These are phyloP conservation scores for Xylaria sp. DNA, from an alignment of 2,329 filamentous ascomycete species.

Conservation along the genomic window DNA sequence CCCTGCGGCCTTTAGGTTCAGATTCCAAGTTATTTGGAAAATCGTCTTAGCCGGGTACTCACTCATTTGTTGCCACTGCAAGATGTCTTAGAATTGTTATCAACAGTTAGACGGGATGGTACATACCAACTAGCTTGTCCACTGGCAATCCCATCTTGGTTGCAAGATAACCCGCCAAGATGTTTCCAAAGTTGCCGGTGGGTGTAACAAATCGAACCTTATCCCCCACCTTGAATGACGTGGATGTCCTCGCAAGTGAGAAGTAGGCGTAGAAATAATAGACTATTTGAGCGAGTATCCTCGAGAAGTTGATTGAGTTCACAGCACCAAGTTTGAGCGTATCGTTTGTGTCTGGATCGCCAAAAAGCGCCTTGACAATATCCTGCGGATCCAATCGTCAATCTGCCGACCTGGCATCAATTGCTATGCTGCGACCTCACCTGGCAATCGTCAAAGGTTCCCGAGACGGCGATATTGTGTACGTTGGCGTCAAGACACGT, in stretches of 20 bases:
- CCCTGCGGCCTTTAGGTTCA: too few relatives aligned
- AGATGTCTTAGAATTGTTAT: conserved; percentile 12
- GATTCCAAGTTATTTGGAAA: neutral
- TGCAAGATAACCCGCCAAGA: conserved; percentile 93
- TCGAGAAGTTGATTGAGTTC: conserved; percentile 96
- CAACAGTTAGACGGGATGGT: neutral
- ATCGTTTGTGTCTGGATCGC: conserved; percentile 84
- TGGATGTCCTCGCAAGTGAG: conserved; percentile 71
- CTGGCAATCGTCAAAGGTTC: conserved; percentile 96
- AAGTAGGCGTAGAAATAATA: conserved; percentile 99
- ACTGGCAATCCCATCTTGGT: conserved; percentile 88
- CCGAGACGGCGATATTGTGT: conserved; percentile 88
- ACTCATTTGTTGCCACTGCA: conserved; percentile 85
- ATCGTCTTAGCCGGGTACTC: neutral
- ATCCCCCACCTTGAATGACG: conserved; percentile 71
- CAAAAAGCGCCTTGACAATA: conserved; percentile 93
- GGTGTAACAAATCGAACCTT: conserved; percentile 88
- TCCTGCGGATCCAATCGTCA: conserved; percentile 59
- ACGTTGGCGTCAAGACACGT: conserved; percentile 91
- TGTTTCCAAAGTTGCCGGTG: conserved; percentile 94
- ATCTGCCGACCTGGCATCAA: neutral
- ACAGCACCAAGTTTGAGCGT: conserved; percentile 88
- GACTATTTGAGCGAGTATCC: conserved; percentile 94
- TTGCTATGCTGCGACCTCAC: conserved; percentile 10
- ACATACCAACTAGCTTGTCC: conserved; percentile 76